phyloP scores from a whole-genome alignment of 2,329 filamentous ascomycete species.

The Ilyonectria sp. region DNA sequence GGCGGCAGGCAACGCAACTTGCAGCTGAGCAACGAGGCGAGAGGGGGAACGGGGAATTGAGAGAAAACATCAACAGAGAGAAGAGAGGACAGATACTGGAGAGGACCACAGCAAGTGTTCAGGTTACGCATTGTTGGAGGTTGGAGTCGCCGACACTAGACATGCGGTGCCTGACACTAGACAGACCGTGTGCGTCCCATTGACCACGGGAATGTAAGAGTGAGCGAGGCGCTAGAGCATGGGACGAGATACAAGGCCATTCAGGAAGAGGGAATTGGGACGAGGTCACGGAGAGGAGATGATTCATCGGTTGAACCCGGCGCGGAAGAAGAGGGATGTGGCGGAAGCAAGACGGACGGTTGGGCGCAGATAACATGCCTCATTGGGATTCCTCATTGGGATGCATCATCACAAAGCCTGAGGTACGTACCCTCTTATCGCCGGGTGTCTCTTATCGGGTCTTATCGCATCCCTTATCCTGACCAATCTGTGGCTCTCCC shows the following conservation, averaged over 20 bases:
- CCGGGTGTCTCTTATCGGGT: background rate
- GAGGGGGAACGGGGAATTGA: slow-evolving; percentile 3
- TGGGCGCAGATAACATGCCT: too few relatives aligned
- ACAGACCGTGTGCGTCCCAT: slow-evolving; percentile 1
- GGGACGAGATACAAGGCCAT: slow-evolving; percentile 10
- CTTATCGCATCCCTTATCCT: background rate
- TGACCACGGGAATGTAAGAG: background rate
- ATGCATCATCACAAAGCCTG: too few relatives aligned
- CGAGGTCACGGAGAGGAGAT: too few relatives aligned
- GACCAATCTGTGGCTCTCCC: background rate
- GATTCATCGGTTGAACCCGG: too few relatives aligned
- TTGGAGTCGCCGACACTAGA: background rate
- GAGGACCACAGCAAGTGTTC: background rate
- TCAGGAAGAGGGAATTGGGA: background rate
- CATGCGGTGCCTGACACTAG: background rate
- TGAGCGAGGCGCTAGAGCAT: slow-evolving; percentile 20
- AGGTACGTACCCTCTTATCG: background rate
- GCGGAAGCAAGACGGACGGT: too few relatives aligned
- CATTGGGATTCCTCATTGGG: too few relatives aligned
- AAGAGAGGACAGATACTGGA: background rate
- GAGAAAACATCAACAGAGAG: background rate
- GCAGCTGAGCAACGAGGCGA: background rate
- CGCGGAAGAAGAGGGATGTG: too few relatives aligned
- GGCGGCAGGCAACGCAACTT: too few relatives aligned
- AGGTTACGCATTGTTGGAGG: slow-evolving; percentile 5